These are phyloP conservation scores for Magnolia changhungtana DNA, from an alignment of 164 flowering plant genomes.

Conservation along the genomic window DNA sequence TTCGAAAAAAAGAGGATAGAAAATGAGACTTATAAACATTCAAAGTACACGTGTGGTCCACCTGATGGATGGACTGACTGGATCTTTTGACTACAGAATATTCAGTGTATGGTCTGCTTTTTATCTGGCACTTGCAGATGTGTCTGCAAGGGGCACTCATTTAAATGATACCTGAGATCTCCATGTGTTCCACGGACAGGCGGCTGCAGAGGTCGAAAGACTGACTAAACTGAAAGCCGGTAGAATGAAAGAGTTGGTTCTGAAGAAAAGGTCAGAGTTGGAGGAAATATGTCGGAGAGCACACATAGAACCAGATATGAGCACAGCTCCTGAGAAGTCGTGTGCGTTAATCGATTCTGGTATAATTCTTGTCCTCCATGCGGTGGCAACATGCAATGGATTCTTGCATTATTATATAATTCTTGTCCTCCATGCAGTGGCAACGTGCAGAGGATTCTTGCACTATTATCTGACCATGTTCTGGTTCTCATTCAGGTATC, in stretches of 20 bases:
- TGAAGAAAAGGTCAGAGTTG: slow-evolving; percentile 76
- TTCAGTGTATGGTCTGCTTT: neutral
- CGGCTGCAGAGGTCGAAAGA: slow-evolving; percentile 71
- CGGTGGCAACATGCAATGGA: neutral
- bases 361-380: slow-evolving; percentile 16
- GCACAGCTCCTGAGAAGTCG: slow-evolving; percentile 79
- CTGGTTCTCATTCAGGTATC: slow-evolving; percentile 44
- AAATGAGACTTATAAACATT: neutral
- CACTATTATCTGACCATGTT: neutral
- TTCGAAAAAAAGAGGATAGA: neutral
- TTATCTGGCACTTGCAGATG: neutral
- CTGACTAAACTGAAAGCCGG: slow-evolving; percentile 78
- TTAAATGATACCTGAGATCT: slow-evolving; percentile 6
- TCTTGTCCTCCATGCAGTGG: neutral
- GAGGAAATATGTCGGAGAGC: slow-evolving; percentile 71
- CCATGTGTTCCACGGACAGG: slow-evolving; percentile 41
- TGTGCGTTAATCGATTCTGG: slow-evolving; percentile 91
- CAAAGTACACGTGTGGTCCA: neutral
- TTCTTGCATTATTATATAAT: slow-evolving; percentile 13
- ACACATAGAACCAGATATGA: slow-evolving; percentile 81
- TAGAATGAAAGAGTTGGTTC: slow-evolving; percentile 89
- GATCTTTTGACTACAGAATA: neutral
- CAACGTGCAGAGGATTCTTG: neutral
- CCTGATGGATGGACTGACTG: neutral
- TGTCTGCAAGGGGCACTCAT: neutral